Evolutionary conservation across 2,329 filamentous ascomycete genomes (phyloP).

Genomic region (Arachnomyces sp.): DNA sequence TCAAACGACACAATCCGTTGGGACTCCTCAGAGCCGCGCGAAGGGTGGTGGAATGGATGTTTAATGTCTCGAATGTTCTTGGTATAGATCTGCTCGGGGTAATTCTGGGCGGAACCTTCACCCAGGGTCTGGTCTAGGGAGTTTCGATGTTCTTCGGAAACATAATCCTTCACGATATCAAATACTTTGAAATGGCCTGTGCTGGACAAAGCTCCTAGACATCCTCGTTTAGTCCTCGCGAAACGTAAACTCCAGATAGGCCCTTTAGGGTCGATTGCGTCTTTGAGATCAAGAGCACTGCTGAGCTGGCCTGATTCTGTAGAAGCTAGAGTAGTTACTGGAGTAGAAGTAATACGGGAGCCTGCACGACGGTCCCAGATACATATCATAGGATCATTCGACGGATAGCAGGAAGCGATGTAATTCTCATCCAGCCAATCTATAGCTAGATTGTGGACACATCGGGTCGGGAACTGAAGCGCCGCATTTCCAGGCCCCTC

Average conservation of each 20-base stretch:
- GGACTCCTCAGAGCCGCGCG: conserved; percentile 37
- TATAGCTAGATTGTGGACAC: conserved; percentile 58
- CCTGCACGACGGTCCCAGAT: conserved; percentile 55
- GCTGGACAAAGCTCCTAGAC: conserved; percentile 52
- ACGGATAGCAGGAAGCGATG: conserved; percentile 51
- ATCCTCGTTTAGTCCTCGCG: conserved; percentile 50
- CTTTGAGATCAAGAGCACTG: conserved; percentile 51
- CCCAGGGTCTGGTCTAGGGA: conserved; percentile 35
- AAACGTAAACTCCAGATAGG: conserved; percentile 58
- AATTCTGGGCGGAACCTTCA: conserved; percentile 31
- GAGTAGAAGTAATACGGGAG: conserved; percentile 28
- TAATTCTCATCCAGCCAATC: conserved; percentile 59
- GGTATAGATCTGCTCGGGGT: conserved; percentile 39
- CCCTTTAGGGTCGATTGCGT: conserved; percentile 45
- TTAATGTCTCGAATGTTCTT: conserved; percentile 39
- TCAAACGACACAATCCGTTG: conserved; percentile 52
- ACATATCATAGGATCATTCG: conserved; percentile 51
- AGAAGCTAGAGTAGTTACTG: conserved; percentile 23
- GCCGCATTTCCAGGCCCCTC: conserved; percentile 33
- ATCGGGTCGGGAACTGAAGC: conserved; percentile 48
- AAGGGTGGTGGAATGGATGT: conserved; percentile 39
- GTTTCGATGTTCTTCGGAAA: conserved; percentile 30
- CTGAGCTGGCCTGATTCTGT: conserved; percentile 32
- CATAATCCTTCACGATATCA: conserved; percentile 47
- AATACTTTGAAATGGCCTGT: conserved; percentile 52